Evolutionary conservation across 805 yeast genomes (phyloP).

Genomic region (Isabelozyma gotoi): DNA sequence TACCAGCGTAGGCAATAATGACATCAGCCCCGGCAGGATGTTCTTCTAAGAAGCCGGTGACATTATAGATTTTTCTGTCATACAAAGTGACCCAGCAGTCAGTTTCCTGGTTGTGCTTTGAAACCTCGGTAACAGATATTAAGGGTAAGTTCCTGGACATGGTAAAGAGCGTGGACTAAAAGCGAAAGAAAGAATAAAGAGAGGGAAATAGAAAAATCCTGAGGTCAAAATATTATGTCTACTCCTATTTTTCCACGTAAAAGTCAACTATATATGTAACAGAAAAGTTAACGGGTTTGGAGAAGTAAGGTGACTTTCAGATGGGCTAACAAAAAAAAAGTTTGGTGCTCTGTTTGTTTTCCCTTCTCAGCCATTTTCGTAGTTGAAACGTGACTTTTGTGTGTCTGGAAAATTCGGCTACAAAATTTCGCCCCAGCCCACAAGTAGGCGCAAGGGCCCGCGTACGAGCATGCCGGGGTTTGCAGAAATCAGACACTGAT

Average conservation of each 20-base stretch:
- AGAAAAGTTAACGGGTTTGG: too few relatives aligned
- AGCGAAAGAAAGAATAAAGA: constrained; percentile 1
- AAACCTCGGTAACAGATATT: constrained; percentile 52
- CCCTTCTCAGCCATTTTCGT: not conserved
- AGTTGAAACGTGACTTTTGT: constrained; percentile 1
- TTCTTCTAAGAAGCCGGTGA: constrained; percentile 67
- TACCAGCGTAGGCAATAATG: constrained; percentile 58
- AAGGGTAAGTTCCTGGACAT: constrained; percentile 51
- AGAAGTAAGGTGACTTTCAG: not conserved
- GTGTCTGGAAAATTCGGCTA: constrained; percentile 1
- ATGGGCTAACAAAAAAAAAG: not conserved
- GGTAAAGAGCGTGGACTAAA: not conserved
- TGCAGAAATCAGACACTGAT: too few relatives aligned
- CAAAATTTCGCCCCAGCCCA: not conserved
- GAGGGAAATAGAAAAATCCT: not conserved
- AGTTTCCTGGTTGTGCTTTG: constrained; percentile 47
- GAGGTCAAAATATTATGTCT: not conserved
- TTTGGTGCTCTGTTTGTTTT: not conserved
- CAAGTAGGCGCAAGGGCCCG: too few relatives aligned
- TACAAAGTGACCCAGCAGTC: constrained; percentile 83
- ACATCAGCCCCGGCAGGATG: constrained; percentile 70
- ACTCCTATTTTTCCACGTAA: not conserved
- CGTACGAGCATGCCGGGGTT: too few relatives aligned
- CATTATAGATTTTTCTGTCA: constrained; percentile 80
- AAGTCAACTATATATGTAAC: too few relatives aligned